Evolutionary conservation across 1,284 basidiomycete species (phyloP).

Genomic region (Marasmius fiardii): DNA sequence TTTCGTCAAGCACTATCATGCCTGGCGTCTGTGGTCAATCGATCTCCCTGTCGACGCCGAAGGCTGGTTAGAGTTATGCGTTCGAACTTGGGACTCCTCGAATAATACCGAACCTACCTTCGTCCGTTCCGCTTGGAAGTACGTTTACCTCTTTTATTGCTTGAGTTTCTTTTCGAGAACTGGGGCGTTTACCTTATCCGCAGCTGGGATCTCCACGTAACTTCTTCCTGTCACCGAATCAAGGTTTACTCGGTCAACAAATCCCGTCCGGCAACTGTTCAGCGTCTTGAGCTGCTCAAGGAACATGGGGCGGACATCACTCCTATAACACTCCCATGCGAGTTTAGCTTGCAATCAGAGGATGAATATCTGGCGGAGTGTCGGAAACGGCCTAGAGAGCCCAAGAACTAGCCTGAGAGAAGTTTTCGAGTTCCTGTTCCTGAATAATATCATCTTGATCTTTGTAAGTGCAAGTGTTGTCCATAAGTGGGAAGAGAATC

Average conservation of each 20-base stretch:
- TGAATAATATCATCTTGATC: too few relatives aligned
- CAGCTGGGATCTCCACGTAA: slow-evolving; percentile 57
- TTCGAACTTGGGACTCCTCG: slow-evolving; percentile 56
- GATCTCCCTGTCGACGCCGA: slow-evolving; percentile 52
- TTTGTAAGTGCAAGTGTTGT: too few relatives aligned
- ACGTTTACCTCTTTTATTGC: slow-evolving; percentile 20
- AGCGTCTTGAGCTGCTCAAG: slow-evolving; percentile 37
- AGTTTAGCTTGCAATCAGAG: slow-evolving; percentile 34
- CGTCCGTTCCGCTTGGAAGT: slow-evolving; percentile 56
- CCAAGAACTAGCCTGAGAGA: too few relatives aligned
- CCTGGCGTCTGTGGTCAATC: slow-evolving; percentile 53
- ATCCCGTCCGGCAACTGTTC: slow-evolving; percentile 36
- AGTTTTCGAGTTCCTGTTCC: too few relatives aligned
- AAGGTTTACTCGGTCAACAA: slow-evolving; percentile 53
- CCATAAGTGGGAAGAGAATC: too few relatives aligned
- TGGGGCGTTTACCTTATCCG: neutral
- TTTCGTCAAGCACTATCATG: slow-evolving; percentile 43
- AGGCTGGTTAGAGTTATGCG: slow-evolving; percentile 57
- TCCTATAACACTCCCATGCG: slow-evolving; percentile 38
- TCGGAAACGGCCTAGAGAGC: slow-evolving; percentile 30
- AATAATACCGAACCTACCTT: slow-evolving; percentile 58
- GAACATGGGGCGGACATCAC: slow-evolving; percentile 35
- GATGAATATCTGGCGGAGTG: slow-evolving; percentile 34
- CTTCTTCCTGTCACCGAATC: slow-evolving; percentile 49
- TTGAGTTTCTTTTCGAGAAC: neutral